Conservation (phyloP, 805 yeast species). For the Yarrowia sp. region DNA sequence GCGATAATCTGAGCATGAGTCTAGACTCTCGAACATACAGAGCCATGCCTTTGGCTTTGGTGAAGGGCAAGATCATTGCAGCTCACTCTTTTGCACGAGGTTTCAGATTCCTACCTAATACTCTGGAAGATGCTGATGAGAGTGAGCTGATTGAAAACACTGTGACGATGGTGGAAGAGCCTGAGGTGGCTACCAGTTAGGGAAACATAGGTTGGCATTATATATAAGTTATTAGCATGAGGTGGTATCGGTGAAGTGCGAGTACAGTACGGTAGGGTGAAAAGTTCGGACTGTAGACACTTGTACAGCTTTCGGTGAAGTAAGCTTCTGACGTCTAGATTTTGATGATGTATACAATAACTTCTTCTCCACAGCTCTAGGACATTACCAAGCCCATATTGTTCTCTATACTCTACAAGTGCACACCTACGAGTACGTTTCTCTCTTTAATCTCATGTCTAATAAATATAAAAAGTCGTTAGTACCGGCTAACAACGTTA, state of each 20-base stretch:
- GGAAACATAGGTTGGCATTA: background rate
- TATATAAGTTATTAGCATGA: conserved; percentile 23
- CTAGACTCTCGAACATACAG: conserved; percentile 90
- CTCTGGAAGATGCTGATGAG: conserved; percentile 19
- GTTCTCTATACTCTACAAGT: too few relatives aligned
- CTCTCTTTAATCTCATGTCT: background rate
- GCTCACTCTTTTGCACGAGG: conserved; percentile 47
- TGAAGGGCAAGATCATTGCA: conserved; percentile 85
- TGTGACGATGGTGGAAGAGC: conserved; percentile 17
- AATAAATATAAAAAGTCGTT: conserved; percentile 18
- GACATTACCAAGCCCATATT: too few relatives aligned
- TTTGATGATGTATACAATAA: too few relatives aligned
- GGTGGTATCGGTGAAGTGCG: background rate
- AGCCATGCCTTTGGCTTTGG: conserved; percentile 85
- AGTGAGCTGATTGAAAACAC: conserved; percentile 6
- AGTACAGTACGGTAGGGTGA: too few relatives aligned
- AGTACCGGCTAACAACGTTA: background rate
- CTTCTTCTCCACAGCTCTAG: too few relatives aligned
- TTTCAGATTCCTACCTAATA: conserved; percentile 18
- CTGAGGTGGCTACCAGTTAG: background rate
- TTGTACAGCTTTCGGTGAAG: too few relatives aligned
- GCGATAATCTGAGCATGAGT: conserved; percentile 88
- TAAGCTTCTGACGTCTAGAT: too few relatives aligned
- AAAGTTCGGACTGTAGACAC: too few relatives aligned
- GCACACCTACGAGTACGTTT: background rate